These are phyloP conservation scores for Rosa lucieae DNA, from an alignment of 306 rosid genomes.

Conservation along the genomic window DNA sequence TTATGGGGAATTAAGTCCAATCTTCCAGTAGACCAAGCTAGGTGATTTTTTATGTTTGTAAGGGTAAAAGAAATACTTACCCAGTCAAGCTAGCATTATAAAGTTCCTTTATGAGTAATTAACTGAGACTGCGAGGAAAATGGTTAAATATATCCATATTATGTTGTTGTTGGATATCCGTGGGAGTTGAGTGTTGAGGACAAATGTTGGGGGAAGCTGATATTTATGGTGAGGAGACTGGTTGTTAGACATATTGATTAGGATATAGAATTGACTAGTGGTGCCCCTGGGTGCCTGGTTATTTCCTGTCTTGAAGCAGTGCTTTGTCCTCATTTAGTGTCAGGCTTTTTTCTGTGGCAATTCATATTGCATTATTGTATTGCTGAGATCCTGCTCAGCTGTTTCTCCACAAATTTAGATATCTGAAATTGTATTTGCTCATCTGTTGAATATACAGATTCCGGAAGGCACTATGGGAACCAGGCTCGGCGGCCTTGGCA, in stretches of 20 bases:
- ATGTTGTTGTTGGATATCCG: not conserved
- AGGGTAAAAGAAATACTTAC: not conserved
- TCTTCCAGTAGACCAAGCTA: not conserved
- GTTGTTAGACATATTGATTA: not conserved
- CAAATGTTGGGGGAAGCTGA: not conserved
- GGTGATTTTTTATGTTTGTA: not conserved
- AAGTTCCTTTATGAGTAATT: not conserved
- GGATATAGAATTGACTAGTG: not conserved
- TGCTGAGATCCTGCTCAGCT: conserved; percentile 13
- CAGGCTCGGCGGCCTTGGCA: conserved; percentile 73
- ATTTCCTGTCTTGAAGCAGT: not conserved
- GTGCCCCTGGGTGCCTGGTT: not conserved
- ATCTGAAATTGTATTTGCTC: conserved; percentile 5
- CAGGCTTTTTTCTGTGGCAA: not conserved
- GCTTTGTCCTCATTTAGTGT: not conserved
- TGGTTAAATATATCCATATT: not conserved
- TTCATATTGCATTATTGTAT: not conserved
- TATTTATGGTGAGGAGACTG: not conserved
- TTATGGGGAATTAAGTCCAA: not conserved
- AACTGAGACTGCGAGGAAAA: not conserved
- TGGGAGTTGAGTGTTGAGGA: not conserved
- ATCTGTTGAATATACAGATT: conserved; percentile 50
- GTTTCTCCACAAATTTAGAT: conserved; percentile 21
- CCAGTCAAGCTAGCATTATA: not conserved
- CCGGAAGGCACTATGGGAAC: conserved; percentile 65